phyloP scores from a whole-genome alignment of 2,329 filamentous ascomycete species.

The Alternaria gansuensis region DNA sequence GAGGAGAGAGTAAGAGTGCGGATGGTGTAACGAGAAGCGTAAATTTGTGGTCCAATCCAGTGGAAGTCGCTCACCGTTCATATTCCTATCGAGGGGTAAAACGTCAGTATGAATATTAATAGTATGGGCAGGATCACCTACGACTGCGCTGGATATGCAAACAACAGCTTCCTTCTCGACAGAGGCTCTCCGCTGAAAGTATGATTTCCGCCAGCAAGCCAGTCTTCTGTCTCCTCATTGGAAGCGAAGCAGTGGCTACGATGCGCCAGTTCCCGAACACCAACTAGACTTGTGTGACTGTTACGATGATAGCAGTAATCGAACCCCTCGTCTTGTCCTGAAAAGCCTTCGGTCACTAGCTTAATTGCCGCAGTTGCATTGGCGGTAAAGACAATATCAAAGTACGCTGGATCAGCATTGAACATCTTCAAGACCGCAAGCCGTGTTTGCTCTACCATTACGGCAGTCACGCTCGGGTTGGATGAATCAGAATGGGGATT shows the following conservation, averaged over 20 bases:
- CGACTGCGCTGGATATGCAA: constrained; percentile 89
- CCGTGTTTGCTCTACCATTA: constrained; percentile 63
- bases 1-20: constrained; percentile 72
- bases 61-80: constrained; percentile 81
- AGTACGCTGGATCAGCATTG: constrained; percentile 78
- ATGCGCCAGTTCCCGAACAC: constrained; percentile 73
- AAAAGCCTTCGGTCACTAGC: constrained; percentile 78
- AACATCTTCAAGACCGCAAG: constrained; percentile 71
- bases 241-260: constrained; percentile 70
- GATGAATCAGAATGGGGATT: constrained; percentile 73
- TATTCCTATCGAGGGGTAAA: constrained; percentile 61
- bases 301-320: constrained; percentile 83
- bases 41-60: constrained; percentile 62
- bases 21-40: constrained; percentile 46
- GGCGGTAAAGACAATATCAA: constrained; percentile 89
- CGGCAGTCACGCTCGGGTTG: constrained; percentile 65
- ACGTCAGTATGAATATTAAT: background rate
- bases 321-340: constrained; percentile 71
- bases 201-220: constrained; percentile 59
- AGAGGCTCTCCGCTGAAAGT: constrained; percentile 22
- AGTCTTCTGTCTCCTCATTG: constrained; percentile 70
- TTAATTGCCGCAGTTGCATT: constrained; percentile 93
- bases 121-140: background rate
- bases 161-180: constrained; percentile 53
- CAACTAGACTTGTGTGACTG: constrained; percentile 86